Evolutionary conservation across 2,329 filamentous ascomycete species (phyloP), one percentile per base, ranked within the genome.

Genomic region (Monosporascus ibericus): DNA sequence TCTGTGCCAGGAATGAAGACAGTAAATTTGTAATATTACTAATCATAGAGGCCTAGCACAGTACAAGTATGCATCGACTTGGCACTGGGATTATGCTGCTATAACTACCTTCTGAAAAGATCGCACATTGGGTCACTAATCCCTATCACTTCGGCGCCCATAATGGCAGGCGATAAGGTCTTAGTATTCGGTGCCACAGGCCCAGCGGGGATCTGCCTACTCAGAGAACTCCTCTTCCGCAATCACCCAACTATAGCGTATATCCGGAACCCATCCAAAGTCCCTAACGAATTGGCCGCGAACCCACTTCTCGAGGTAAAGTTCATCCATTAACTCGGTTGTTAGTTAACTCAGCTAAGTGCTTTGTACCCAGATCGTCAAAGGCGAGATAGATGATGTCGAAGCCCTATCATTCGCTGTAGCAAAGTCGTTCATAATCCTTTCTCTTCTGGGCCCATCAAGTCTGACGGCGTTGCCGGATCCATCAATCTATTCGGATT

Each of bases 101-200:
- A 30, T 30, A 11, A 30, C 11, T 14, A 1, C 27, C 27, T 30
- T 30, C 2, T 11, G 27, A 5, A 30, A 30, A 30, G 27, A 2
- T 14, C 27, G 27, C 27, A 30, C 27, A 1, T 14, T 30, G 2
- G 3, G 11, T 30, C 27, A 30, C 8, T 5, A 30, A 30, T 30
- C 27, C 9, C 2, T 30, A 30, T 30, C 3, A 30, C 27, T 14
- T 30, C 9, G 9, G 27, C 9, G 4, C 0, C 3, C 27, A 30
- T 11, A 25, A 49, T 62, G 9, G 57, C 60, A 40, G 42, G 51
- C 20, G 30, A 58, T 52, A 46, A 55, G 44, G 50, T 65, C 17
- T 60, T 68, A 3, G 62, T 69, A 3, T 55, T 69, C 9, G 66
- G 67, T 1, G 65, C 53, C n/a, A 69, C 66, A 1, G 66, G 65